These are phyloP conservation scores for Coemansia sp. DNA, from an alignment of 192 early-diverging fungal genomes.

Conservation along the genomic window DNA sequence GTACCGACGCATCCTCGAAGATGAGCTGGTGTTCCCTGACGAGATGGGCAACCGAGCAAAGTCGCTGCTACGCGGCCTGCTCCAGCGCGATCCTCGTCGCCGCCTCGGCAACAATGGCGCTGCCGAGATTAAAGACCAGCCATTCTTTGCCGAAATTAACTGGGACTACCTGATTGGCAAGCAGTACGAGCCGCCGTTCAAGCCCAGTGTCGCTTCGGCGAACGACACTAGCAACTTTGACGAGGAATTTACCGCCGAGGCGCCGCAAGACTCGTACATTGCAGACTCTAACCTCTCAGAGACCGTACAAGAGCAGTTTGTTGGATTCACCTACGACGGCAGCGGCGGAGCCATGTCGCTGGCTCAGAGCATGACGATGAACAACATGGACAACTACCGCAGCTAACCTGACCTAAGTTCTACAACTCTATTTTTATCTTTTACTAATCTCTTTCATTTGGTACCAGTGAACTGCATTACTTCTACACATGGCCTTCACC, in stretches of 20 bases:
- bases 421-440: not conserved
- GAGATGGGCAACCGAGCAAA: slow-evolving; percentile 68
- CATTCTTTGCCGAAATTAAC: slow-evolving; percentile 89
- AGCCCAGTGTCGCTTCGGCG: slow-evolving; percentile 85
- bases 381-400: slow-evolving; percentile 49
- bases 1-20: slow-evolving; percentile 92
- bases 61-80: slow-evolving; percentile 66
- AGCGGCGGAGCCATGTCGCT: slow-evolving; percentile 72
- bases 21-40: slow-evolving; percentile 83
- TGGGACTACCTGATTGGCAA: slow-evolving; percentile 88
- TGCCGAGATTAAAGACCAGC: slow-evolving; percentile 91
- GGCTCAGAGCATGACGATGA: slow-evolving; percentile 59
- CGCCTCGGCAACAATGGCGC: slow-evolving; percentile 87
- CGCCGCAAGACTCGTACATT: slow-evolving; percentile 84
- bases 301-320: slow-evolving; percentile 93
- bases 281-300: slow-evolving; percentile 81
- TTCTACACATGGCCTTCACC: too few species aligned
- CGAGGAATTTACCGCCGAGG: slow-evolving; percentile 95
- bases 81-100: slow-evolving; percentile 78
- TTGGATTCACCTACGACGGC: slow-evolving; percentile 87
- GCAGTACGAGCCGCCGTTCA: slow-evolving; percentile 91
- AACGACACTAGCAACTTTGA: slow-evolving; percentile 98
- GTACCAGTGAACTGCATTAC: not conserved
- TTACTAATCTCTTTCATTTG: not conserved
- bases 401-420: slow-evolving; percentile 16